These are phyloP conservation scores for Arthrobotrys megalospora DNA, from an alignment of 2,329 filamentous ascomycete species.

Conservation along the genomic window DNA sequence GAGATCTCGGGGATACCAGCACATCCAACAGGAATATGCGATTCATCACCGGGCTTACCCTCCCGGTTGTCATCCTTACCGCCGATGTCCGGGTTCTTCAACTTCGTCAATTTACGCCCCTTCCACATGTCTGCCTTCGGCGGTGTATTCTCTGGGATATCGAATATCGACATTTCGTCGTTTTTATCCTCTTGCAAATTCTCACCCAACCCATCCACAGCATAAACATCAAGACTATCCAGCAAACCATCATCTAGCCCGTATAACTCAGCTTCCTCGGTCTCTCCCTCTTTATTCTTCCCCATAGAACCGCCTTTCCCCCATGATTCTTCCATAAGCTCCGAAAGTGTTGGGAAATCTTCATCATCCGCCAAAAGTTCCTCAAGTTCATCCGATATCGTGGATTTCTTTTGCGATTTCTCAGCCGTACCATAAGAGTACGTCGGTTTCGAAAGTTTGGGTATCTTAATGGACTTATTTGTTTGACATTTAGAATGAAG, in stretches of 20 bases:
- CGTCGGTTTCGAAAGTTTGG: conserved; percentile 32
- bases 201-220: conserved; percentile 16
- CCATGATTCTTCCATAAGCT: conserved; percentile 39
- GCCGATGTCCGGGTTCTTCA: not conserved
- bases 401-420: conserved; percentile 11
- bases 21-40: not conserved
- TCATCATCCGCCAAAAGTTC: conserved; percentile 43
- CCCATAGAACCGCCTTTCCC: not conserved
- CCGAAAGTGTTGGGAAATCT: conserved; percentile 47
- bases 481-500: conserved; percentile 47
- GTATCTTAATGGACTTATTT: conserved; percentile 34
- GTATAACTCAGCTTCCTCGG: conserved; percentile 21
- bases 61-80: not conserved
- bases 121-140: not conserved
- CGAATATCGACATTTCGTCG: conserved; percentile 4
- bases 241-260: conserved; percentile 41
- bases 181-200: not conserved
- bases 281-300: not conserved
- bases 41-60: not conserved
- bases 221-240: conserved; percentile 50
- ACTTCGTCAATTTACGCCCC: conserved; percentile 22
- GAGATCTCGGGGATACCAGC: conserved; percentile 11
- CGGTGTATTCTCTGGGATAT: conserved; percentile 27
- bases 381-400: conserved; percentile 40
- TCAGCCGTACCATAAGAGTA: not conserved